These are phyloP conservation scores for Diutina ranongensis DNA, from an alignment of 1,139 yeast genomes.

Conservation along the genomic window DNA sequence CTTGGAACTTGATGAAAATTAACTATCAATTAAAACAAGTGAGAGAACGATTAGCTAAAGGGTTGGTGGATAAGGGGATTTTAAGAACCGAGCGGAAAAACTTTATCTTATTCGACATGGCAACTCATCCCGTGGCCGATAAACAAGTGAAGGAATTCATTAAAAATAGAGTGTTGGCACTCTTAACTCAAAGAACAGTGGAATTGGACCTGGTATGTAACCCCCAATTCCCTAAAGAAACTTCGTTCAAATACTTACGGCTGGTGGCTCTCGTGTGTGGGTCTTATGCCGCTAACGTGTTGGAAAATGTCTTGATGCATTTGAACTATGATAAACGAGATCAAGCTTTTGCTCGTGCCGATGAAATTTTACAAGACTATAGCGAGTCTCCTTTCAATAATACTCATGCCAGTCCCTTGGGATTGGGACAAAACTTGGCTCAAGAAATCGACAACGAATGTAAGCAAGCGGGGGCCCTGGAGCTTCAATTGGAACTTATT, in stretches of 20 bases:
- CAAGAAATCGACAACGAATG: slow-evolving; percentile 60
- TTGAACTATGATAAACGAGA: slow-evolving; percentile 86
- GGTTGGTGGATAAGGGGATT: slow-evolving; percentile 95
- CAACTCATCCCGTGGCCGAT: slow-evolving; percentile 95
- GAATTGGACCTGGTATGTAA: slow-evolving; percentile 37
- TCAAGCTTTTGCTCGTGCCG: slow-evolving; percentile 86
- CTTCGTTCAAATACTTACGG: slow-evolving; percentile 64
- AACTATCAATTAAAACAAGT: slow-evolving; percentile 95
- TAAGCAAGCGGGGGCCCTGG: slow-evolving; percentile 41
- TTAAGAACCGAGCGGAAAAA: slow-evolving; percentile 91
- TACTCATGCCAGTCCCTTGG: slow-evolving; percentile 44
- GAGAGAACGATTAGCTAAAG: slow-evolving; percentile 91
- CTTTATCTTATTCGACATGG: slow-evolving; percentile 93
- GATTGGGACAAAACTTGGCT: slow-evolving; percentile 68
- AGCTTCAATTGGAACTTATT: slow-evolving; percentile 72
- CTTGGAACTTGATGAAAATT: slow-evolving; percentile 94
- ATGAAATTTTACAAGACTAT: slow-evolving; percentile 72
- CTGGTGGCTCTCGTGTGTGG: slow-evolving; percentile 79
- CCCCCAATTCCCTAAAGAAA: slow-evolving; percentile 56
- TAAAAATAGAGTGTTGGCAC: slow-evolving; percentile 56
- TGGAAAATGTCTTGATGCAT: slow-evolving; percentile 76
- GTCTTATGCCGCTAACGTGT: slow-evolving; percentile 89
- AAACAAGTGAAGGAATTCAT: slow-evolving; percentile 70
- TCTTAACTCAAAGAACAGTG: slow-evolving; percentile 61
- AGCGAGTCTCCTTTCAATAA: slow-evolving; percentile 78